Conservation (phyloP, 352 stramenopile genomes). For the Pythium brassicae region DNA sequence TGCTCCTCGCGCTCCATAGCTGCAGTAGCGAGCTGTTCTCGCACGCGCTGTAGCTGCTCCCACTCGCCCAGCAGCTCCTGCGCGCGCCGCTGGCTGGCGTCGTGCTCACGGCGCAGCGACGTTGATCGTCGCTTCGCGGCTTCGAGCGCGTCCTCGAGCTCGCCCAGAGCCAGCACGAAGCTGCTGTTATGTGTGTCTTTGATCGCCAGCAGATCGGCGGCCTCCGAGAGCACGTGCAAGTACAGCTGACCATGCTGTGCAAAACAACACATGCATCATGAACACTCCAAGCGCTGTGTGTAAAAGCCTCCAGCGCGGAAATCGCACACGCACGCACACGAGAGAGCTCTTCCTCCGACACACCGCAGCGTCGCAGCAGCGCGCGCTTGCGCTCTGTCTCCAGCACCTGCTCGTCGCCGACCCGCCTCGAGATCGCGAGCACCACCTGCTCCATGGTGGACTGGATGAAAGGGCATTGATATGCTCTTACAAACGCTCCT, state of each 20-base stretch:
- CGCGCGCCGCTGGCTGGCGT: slow-evolving; percentile 11
- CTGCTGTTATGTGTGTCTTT: slow-evolving; percentile 32
- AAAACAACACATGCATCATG: not conserved
- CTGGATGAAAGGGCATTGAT: no score
- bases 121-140: slow-evolving; percentile 5
- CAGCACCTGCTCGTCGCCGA: slow-evolving; percentile 29
- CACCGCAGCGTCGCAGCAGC: slow-evolving; percentile 23
- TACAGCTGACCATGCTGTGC: slow-evolving; percentile 41
- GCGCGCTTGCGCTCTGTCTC: slow-evolving; percentile 26
- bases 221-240: slow-evolving; percentile 42
- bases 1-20: slow-evolving; percentile 30
- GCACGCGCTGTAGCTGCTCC: slow-evolving; percentile 22
- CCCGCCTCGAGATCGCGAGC: slow-evolving; percentile 7
- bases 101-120: slow-evolving; percentile 7
- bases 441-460: not conserved
- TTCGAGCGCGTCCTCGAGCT: slow-evolving; percentile 23
- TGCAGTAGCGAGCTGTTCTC: slow-evolving; percentile 24
- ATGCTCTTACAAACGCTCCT: no score
- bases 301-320: not conserved
- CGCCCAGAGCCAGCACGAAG: slow-evolving; percentile 26
- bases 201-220: slow-evolving; percentile 31
- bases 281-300: not conserved
- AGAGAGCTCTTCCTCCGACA: slow-evolving; percentile 40
- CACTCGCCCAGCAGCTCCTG: slow-evolving; percentile 24
- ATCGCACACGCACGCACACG: slow-evolving; percentile 19